phyloP scores from a whole-genome alignment of 2,329 filamentous ascomycete genomes.

The Amesomyces nigricolor region DNA sequence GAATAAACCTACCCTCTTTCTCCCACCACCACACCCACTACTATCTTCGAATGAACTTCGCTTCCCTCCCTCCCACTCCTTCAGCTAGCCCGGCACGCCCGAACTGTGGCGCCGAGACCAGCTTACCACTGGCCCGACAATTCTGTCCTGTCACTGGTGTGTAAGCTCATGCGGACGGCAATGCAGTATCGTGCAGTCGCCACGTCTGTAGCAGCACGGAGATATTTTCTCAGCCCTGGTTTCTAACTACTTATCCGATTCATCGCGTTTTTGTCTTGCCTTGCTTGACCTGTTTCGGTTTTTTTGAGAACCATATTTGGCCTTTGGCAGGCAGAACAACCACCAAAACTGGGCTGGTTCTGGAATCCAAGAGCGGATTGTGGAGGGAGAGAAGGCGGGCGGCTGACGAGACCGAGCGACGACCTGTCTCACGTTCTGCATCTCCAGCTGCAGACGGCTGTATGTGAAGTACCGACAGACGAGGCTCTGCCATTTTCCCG shows the following conservation, averaged over 20 bases:
- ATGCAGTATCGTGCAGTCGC: not conserved
- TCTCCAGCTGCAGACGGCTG: not conserved
- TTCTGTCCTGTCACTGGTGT: not conserved
- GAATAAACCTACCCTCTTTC: too few relatives aligned
- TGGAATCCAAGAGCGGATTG: not conserved
- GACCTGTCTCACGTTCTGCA: constrained; percentile 1
- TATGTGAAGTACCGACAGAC: not conserved
- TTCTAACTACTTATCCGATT: not conserved
- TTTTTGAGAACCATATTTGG: not conserved
- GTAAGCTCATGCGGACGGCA: not conserved
- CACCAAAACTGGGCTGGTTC: not conserved
- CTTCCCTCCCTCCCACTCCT: not conserved
- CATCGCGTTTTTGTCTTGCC: not conserved
- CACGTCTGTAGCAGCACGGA: not conserved
- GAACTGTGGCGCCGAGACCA: not conserved
- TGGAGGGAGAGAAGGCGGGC: too few relatives aligned
- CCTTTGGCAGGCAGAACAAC: not conserved
- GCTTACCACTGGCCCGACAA: not conserved
- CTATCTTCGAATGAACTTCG: too few relatives aligned
- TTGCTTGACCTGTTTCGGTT: not conserved
- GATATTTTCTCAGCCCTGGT: not conserved
- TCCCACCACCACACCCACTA: too few relatives aligned
- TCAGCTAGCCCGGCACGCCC: not conserved
- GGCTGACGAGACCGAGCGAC: not conserved
- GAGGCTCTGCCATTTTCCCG: constrained; percentile 6